Base-by-base conservation (phyloP, 192 early-diverging fungal species). In the Coemansia interrupta region DNA sequence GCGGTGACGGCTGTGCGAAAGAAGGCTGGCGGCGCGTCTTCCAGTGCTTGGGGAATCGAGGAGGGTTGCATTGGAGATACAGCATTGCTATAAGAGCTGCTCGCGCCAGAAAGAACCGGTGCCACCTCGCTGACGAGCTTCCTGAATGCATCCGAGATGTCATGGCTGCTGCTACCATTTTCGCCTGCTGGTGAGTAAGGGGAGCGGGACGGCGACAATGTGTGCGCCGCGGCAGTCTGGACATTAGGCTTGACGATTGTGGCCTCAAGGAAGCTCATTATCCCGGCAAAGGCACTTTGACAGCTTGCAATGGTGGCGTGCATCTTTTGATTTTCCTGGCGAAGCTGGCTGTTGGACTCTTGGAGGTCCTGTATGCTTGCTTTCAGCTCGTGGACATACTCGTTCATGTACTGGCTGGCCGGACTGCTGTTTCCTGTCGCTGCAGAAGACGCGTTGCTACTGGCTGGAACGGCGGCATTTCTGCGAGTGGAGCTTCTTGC, bases 311-410 rank as follows among this genome's bases (percentile, higher is more conserved):
- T 56, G 17, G 63, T 63, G 12, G 73, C 41, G 40, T 56, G 73
- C 67, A 75, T 66, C 32, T 65, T 59, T 51, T 64, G 72, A 52
- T 75, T 75, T 41, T 75, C 72, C 30, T 49, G 63, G 49, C 54
- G 53, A 19, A 75, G 66, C 66, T 59, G 54, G 41, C 55, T 42
- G 53, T 69, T 75, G 1, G 66, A 64, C 54, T 54, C 58, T 57
- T 64, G 66, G 18, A 75, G 58, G 13, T 58, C 65, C 9, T 41
- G 44, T 26, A 75, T 69, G 57, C 54, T 55, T 24, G 32, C 51
- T 14, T 66, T 64, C 18, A 75, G 56, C 43, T 61, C 46, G 24
- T 38, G 19, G 39, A 68, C 39, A 42, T 60, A 49, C 13, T 62
- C 63, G 45, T 42, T 63, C n/a, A 58, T 55, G 24, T 50, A 36